phyloP scores from a whole-genome alignment of 2,329 filamentous ascomycete species.

The Orbilia ellipsospora region DNA sequence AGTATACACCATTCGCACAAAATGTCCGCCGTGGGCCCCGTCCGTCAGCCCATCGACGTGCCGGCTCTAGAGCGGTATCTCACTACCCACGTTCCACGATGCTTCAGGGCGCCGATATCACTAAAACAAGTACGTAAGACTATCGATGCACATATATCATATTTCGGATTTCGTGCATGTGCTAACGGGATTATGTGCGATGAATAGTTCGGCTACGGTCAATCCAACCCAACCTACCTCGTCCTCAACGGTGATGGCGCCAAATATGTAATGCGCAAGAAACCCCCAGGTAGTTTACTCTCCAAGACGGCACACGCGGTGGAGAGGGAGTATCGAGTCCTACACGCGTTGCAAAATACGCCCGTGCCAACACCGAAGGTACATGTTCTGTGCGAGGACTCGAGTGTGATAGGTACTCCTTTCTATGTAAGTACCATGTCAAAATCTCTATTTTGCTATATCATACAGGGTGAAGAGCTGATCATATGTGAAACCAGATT shows the following conservation, averaged over 20 bases:
- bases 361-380: constrained; percentile 87
- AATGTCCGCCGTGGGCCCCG: constrained; percentile 78
- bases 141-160: background rate
- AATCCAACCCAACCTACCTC: constrained; percentile 97
- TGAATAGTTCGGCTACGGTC: constrained; percentile 88
- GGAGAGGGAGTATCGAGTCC: constrained; percentile 92
- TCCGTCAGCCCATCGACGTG: constrained; percentile 91
- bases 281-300: constrained; percentile 92
- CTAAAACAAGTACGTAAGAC: constrained; percentile 81
- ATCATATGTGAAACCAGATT: constrained; percentile 64
- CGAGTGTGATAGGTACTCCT: constrained; percentile 80
- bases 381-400: constrained; percentile 87
- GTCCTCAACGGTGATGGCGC: constrained; percentile 76
- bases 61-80: constrained; percentile 83
- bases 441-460: background rate
- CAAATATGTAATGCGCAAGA: constrained; percentile 93
- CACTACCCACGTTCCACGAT: constrained; percentile 76
- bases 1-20: constrained; percentile 25
- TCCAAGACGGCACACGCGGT: constrained; percentile 96
- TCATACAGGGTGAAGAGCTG: background rate
- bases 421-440: constrained; percentile 72
- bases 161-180: background rate
- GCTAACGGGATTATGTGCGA: constrained; percentile 6
- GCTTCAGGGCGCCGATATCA: constrained; percentile 81
- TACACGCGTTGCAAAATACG: constrained; percentile 81